Evolutionary conservation across 805 yeast genomes (phyloP), one percentile per base, ranked within the genome.

Genomic region (Lipomyces lipofer): DNA sequence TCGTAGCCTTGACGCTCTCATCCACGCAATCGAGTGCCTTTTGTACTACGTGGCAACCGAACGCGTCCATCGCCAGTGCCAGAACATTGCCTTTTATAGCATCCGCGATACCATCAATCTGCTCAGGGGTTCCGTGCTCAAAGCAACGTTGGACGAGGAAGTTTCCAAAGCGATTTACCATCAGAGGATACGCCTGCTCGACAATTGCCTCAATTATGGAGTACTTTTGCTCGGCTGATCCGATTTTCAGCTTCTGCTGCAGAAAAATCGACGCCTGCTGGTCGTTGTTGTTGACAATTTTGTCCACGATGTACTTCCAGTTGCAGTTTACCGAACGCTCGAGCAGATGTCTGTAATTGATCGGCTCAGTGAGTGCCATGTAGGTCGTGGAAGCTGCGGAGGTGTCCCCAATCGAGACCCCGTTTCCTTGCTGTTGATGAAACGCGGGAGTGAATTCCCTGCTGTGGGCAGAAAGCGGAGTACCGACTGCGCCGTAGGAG

Each of bases 21-120:
- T 62, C 60, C 10, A 68, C 67, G 30, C 69, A 68, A 43, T 72
- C 76, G 19, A 74, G 63, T 2, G 75, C 69, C 51, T 70, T 70
- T 47, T 74, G 77, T 8, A 74, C 65, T 2, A 74, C 77, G 56
- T 74, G 77, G 53, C 77, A 74, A 12, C 76, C 75, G 52, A 71
- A 74, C 6, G 69, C 68, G 49, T 74, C 69, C 59, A 63, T 66
- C 4, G 76, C 62, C 15, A 73, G 56, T 24, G 58, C 32, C 7
- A 66, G 56, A 12, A 73, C 67, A 17, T 67, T 65, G 8, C 75
- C 75, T 13, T 46, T 33, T 52, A 71, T 62, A 5, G 63, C 60
- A 29, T 35, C 47, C 5, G 71, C 59, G 7, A 68, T 54, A 1
- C 43, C 49, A 12, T 59, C 55, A 30, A 70, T 58, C 38, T 70